Conservation (phyloP, 345 rosid genomes). For the Syzygium jambos region DNA sequence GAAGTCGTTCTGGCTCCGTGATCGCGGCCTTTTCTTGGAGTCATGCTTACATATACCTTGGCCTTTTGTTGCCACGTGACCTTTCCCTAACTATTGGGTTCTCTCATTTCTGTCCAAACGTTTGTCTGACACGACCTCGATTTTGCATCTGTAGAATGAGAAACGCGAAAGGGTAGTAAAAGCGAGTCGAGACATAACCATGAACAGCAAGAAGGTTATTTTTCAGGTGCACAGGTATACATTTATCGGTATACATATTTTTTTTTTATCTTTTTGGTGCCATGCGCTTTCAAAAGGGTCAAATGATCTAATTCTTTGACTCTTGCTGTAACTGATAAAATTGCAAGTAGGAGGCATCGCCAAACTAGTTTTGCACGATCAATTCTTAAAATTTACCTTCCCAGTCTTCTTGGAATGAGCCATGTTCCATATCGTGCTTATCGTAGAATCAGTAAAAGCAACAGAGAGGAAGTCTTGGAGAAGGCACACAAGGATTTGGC, state of each 20-base stretch:
- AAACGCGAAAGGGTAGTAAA: slow-evolving; percentile 91
- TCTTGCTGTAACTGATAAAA: not conserved
- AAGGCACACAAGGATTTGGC: slow-evolving; percentile 84
- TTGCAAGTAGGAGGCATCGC: not conserved
- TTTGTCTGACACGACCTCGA: not conserved
- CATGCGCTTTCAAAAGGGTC: not conserved
- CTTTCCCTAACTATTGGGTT: not conserved
- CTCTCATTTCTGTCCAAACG: not conserved
- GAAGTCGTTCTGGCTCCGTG: not conserved
- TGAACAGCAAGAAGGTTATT: slow-evolving; percentile 91
- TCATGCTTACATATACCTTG: not conserved
- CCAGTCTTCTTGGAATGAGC: not conserved
- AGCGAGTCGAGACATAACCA: slow-evolving; percentile 91
- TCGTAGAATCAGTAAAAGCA: slow-evolving; percentile 52
- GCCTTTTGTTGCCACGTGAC: not conserved
- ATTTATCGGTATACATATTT: not conserved
- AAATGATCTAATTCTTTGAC: not conserved
- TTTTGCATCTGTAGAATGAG: slow-evolving; percentile 49
- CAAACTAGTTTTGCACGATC: not conserved
- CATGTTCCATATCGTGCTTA: not conserved
- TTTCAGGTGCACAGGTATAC: slow-evolving; percentile 91
- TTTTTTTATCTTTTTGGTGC: not conserved
- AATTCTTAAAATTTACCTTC: not conserved
- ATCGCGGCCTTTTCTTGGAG: not conserved
- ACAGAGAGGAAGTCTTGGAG: slow-evolving; percentile 61